Evolutionary conservation across 2,329 filamentous ascomycete species (phyloP).

Genomic region (Aspergillus phoenicis): DNA sequence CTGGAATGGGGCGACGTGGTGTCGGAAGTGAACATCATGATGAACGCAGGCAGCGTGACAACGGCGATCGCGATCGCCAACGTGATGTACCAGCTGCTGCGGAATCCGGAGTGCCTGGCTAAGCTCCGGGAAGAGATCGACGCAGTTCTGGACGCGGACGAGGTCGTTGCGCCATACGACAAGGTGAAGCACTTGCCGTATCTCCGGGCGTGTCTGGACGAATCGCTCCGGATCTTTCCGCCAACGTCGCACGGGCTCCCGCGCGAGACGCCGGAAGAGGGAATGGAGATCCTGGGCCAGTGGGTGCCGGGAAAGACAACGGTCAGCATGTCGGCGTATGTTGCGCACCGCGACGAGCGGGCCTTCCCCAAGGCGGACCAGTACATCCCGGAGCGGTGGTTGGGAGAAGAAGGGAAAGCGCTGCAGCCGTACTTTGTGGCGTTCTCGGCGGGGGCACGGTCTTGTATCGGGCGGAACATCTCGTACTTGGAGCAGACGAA

Average conservation of each 20-base stretch:
- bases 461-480: slow-evolving; percentile 48
- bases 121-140: slow-evolving; percentile 53
- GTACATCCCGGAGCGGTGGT: slow-evolving; percentile 48
- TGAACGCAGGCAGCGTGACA: slow-evolving; percentile 56
- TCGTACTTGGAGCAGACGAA: slow-evolving; percentile 55
- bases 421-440: slow-evolving; percentile 45
- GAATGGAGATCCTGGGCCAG: slow-evolving; percentile 47
- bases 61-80: slow-evolving; percentile 58
- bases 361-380: slow-evolving; percentile 43
- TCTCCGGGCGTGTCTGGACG: slow-evolving; percentile 56
- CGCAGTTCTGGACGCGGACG: slow-evolving; percentile 45
- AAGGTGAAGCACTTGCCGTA: slow-evolving; percentile 57
- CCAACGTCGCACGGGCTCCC: slow-evolving; percentile 49
- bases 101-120: slow-evolving; percentile 45
- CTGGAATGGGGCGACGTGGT: slow-evolving; percentile 62
- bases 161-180: slow-evolving; percentile 53
- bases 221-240: slow-evolving; percentile 51
- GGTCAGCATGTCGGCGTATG: slow-evolving; percentile 47
- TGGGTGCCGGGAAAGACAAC: slow-evolving; percentile 50
- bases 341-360: slow-evolving; percentile 41
- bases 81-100: slow-evolving; percentile 56
- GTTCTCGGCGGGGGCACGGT: slow-evolving; percentile 45
- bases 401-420: slow-evolving; percentile 44
- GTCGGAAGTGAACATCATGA: slow-evolving; percentile 52
- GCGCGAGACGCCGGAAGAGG: slow-evolving; percentile 51